Evolutionary conservation across 2,329 filamentous ascomycete species (phyloP), one percentile per base, ranked within the genome.

Genomic region (Eutypella sp.): DNA sequence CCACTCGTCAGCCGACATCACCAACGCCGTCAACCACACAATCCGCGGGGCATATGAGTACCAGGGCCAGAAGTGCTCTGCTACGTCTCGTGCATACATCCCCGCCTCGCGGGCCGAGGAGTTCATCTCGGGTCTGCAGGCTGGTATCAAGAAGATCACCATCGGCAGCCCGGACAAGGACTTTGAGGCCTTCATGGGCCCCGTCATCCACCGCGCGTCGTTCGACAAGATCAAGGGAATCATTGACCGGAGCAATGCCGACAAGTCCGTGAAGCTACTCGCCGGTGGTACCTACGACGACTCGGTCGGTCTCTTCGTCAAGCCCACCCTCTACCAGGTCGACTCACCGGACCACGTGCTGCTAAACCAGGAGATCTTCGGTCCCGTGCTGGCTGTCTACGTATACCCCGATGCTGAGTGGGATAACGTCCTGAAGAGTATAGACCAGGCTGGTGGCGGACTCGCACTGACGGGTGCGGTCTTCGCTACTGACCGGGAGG

Each of bases 51-150:
- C 72, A 0, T 76, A 75, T 50, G 73, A 76, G 58, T 76, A 71
- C 57, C 68, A 73, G 47, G 73, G 73, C 18, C 73, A 76, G 51
- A 76, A 76, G 60, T 76, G 73, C 63, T 74, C 70, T 37, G 73
- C 73, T 20, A 71, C 67, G 10, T 75, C 72, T 9, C 66, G 73
- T 1, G 47, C 63, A 18, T 66, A 64, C 41, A 19, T 66, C 11
- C 54, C 63, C 5, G 55, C 61, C 40, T 72, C 70, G 25, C 56
- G 69, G 19, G 63, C 68, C 2, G 54, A 67, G 13, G 66, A 72
- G 52, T 59, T 58, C 47, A 43, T 50, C 11, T 37, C 34, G 2
- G 36, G 45, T 36, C 49, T 68, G 11, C 58, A 60, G 43, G 47
- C 57, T 0, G 57, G 58, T 24, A 47, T 58, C 20, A 40, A 48